Conservation (phyloP, 495 filamentous ascomycete genomes). For the Penicillium robsamsonii region DNA sequence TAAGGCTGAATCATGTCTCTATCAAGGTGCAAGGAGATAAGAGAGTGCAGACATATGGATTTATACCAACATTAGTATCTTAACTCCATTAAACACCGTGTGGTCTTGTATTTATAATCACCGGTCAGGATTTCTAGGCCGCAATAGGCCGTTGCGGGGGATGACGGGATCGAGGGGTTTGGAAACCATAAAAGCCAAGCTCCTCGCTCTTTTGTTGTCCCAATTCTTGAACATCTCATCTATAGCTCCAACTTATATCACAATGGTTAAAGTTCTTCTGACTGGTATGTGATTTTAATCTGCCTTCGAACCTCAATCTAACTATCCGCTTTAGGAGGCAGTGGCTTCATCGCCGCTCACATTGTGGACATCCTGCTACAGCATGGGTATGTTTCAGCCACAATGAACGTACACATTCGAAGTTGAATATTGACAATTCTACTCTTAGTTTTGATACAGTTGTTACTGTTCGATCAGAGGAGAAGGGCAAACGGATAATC, state of each 20-base stretch:
- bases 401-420: slow-evolving; percentile 1
- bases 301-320: slow-evolving; percentile 3
- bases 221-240: not conserved
- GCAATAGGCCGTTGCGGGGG: slow-evolving; percentile 14
- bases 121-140: not conserved
- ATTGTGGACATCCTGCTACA: slow-evolving; percentile 72
- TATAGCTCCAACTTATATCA: slow-evolving; percentile 3
- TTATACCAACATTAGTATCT: not conserved
- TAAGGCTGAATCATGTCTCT: not conserved
- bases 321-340: slow-evolving; percentile 48
- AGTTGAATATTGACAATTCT: not conserved
- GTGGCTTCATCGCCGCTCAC: slow-evolving; percentile 77
- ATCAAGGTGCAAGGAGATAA: not conserved
- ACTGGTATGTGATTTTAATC: slow-evolving; percentile 30
- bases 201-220: slow-evolving; percentile 6
- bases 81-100: not conserved
- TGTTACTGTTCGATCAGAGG: slow-evolving; percentile 76
- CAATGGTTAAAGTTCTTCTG: slow-evolving; percentile 44
- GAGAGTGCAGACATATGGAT: not conserved
- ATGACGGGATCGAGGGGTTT: slow-evolving; percentile 31
- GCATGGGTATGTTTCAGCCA: slow-evolving; percentile 42
- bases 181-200: slow-evolving; percentile 20
- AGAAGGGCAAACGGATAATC: slow-evolving; percentile 75
- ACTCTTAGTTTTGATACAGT: slow-evolving; percentile 63
- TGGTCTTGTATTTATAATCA: slow-evolving; percentile 23